A percentile compares a stretch with the other conserved stretches of the same genome.
phyloP scores from a whole-genome alignment of 139 green algal species.

The Zygnema circumcarinatum region DNA sequence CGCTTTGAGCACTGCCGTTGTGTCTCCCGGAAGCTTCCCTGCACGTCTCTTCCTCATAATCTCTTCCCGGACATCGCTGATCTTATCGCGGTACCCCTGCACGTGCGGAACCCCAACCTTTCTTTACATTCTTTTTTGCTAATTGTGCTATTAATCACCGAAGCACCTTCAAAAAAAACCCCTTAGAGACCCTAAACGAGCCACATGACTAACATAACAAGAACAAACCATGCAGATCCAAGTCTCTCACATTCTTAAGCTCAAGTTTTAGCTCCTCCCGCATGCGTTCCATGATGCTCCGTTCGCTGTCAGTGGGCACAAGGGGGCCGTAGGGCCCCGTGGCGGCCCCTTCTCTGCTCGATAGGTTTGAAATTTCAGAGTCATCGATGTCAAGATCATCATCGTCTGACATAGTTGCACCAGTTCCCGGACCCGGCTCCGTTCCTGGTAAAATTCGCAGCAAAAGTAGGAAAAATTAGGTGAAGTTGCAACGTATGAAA shows the following conservation, averaged over 20 bases:
- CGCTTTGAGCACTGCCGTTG: slow-evolving; percentile 37
- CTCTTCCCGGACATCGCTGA: slow-evolving; percentile 40
- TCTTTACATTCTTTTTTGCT: slow-evolving; percentile 5
- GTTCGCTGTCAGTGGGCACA: slow-evolving; percentile 5
- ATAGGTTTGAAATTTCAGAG: neutral
- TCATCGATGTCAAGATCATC: neutral
- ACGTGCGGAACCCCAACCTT: no score
- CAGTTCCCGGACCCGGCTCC: slow-evolving; percentile 13
- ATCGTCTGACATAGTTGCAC: slow-evolving; percentile 40
- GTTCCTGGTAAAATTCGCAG: neutral
- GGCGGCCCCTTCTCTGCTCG: neutral
- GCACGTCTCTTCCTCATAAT: slow-evolving; percentile 53
- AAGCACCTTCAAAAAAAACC: neutral
- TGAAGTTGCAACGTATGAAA: no score
- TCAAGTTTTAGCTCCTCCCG: slow-evolving; percentile 17
- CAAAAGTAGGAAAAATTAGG: no score
- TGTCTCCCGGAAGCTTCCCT: slow-evolving; percentile 49
- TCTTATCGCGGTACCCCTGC: slow-evolving; percentile 26
- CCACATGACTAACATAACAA: no score
- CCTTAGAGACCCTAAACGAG: no score
- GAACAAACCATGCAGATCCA: no score
- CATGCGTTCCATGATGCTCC: slow-evolving; percentile 26
- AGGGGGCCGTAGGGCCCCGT: slow-evolving; percentile 1
- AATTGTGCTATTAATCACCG: neutral
- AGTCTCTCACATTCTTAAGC: slow-evolving; percentile 19